Base-by-base conservation (phyloP, 495 filamentous ascomycete genomes). In the Sabuloglossum arenarium region DNA sequence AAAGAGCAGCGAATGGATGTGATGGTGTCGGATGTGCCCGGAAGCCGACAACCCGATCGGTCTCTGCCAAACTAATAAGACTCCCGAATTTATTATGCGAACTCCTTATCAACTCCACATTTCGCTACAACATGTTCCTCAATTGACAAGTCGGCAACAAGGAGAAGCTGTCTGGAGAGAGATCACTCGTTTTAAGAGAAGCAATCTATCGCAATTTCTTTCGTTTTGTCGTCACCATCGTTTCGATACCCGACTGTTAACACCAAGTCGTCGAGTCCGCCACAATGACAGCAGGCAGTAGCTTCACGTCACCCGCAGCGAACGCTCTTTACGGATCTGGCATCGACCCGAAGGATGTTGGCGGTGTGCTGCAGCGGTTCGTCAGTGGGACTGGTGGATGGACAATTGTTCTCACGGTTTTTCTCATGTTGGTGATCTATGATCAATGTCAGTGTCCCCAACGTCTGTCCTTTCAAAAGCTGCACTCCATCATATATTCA, bases 381-480 rank as follows among this genome's bases (percentile, higher is more conserved):
- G 64, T 79, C 30, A 68, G 75, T 61, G 76, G 78, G 53, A 64
- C 82, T 52, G 83, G 72, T 55, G 63, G 74, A 19, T 84, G 80
- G 76, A 81, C 75, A 60, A 68, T 82, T 60, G 53, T 79, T 39
- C 60, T 84, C 59, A 84, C 84, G 6, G 32, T 88, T 54, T 64
- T 95, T 51, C 67, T 83, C 11, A 59, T 77, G n/a, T 74, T 82
- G 14, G 79, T 94, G 39, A 74, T 78, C 47, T 95, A 94, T 61
- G 88, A 95, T 69, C 88, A 95, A 69, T 75, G 88, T 90, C 69
- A 63, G 84, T 73, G n/a, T n/a, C n/a, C n/a, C n/a, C 34, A 12
- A 9, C 39, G n/a, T 23, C 39, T 2, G 6, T 39, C 14, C 34
- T 23, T 43, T 3, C n/a, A n/a, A n/a, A n/a, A n/a, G n/a, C n/a